Conservation (phyloP, 495 filamentous ascomycete genomes). For the Penicillium waksmanii region DNA sequence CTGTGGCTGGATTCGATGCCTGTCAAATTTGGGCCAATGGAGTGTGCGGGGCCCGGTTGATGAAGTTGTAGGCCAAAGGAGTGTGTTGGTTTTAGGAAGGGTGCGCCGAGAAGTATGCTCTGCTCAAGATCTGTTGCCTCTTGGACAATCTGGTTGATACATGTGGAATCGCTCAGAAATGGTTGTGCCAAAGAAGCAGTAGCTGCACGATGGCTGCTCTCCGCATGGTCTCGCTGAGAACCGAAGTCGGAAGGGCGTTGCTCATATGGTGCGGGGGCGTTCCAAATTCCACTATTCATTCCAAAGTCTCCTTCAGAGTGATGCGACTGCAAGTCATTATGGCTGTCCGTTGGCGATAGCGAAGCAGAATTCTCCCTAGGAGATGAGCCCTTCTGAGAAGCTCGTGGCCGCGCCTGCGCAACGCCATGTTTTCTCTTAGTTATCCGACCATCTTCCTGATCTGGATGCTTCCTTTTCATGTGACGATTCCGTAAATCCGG, state of each 20-base stretch:
- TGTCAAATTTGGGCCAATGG: conserved; percentile 5
- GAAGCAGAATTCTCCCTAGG: background rate
- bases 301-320: background rate
- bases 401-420: background rate
- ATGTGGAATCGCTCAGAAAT: background rate
- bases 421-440: conserved; percentile 18
- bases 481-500: conserved; percentile 37
- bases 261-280: background rate
- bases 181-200: background rate
- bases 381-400: background rate
- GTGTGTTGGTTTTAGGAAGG: conserved; percentile 18
- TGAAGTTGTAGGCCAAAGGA: conserved; percentile 10
- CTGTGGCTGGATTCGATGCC: background rate
- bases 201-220: background rate
- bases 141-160: conserved; percentile 17
- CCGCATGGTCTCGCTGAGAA: background rate
- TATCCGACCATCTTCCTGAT: conserved; percentile 23
- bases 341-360: conserved; percentile 1
- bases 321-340: background rate
- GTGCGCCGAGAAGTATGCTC: conserved; percentile 20
- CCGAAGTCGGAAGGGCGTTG: background rate
- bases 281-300: background rate
- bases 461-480: conserved; percentile 42
- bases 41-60: background rate
- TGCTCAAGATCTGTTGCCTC: conserved; percentile 20